phyloP scores from a whole-genome alignment of 257 asterid species.

The Primulina huaijiensis region DNA sequence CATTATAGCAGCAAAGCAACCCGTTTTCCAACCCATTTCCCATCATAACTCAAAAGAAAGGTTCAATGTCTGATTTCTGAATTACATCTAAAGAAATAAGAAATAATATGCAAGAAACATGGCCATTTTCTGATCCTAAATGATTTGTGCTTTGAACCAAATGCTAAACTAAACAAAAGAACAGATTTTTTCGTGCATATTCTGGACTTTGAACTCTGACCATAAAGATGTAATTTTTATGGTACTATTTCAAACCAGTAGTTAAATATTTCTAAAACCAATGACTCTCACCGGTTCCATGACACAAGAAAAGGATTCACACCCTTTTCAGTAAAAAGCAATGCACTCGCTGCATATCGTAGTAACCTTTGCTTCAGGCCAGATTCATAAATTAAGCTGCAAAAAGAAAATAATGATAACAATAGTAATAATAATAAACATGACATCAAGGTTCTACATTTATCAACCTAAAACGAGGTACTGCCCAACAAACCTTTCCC shows the following conservation, averaged over 20 bases:
- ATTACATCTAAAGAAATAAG: too few relatives aligned
- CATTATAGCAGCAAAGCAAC: too few relatives aligned
- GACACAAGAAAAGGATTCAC: slow-evolving; percentile 91
- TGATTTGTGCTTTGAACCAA: too few relatives aligned
- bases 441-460: slow-evolving; percentile 21
- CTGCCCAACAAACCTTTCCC: slow-evolving; percentile 78
- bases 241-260: neutral
- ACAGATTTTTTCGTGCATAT: too few relatives aligned
- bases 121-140: too few relatives aligned
- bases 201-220: neutral
- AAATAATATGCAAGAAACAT: too few relatives aligned
- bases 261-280: slow-evolving; percentile 14
- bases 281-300: slow-evolving; percentile 80
- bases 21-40: too few relatives aligned
- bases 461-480: slow-evolving; percentile 16
- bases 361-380: slow-evolving; percentile 93
- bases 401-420: slow-evolving; percentile 27
- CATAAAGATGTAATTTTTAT: slow-evolving; percentile 2
- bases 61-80: too few relatives aligned
- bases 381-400: slow-evolving; percentile 94
- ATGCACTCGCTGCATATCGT: slow-evolving; percentile 92
- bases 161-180: too few relatives aligned
- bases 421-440: slow-evolving; percentile 3
- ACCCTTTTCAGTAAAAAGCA: slow-evolving; percentile 97
- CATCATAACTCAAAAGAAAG: too few relatives aligned